Evolutionary conservation across 1,139 yeast genomes (phyloP).

Genomic region (Debaryomycetaceae sp.): DNA sequence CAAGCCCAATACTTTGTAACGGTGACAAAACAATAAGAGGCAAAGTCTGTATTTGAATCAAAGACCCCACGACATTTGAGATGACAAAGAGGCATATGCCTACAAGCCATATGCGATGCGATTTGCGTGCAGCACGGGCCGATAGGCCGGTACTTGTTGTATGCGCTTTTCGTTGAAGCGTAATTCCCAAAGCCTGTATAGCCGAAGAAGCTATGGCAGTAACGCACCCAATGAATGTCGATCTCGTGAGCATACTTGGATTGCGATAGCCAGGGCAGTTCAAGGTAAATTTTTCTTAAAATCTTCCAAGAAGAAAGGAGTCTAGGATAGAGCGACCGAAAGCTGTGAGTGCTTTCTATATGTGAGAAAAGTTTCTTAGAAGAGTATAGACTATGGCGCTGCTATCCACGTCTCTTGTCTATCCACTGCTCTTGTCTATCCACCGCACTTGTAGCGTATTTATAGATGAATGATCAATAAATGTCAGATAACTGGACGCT

Average conservation of each 20-base stretch:
- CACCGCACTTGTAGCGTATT: too few species aligned
- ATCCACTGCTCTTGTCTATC: too few species aligned
- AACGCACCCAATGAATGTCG: conserved; percentile 47
- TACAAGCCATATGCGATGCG: conserved; percentile 60
- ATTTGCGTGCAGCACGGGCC: conserved; percentile 16
- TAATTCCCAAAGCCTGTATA: conserved; percentile 72
- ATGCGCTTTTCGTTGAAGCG: conserved; percentile 77
- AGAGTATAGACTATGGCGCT: too few species aligned
- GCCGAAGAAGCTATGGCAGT: conserved; percentile 76
- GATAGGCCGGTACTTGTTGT: conserved; percentile 4
- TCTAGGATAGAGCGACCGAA: too few species aligned
- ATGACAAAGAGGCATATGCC: conserved; percentile 64
- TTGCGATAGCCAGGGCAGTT: too few species aligned
- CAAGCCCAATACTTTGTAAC: conserved; percentile 76
- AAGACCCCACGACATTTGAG: conserved; percentile 72
- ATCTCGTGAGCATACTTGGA: not conserved
- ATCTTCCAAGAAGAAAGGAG: too few species aligned
- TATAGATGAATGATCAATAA: too few species aligned
- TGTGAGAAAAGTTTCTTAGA: too few species aligned
- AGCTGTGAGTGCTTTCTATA: too few species aligned
- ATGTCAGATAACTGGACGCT: too few species aligned
- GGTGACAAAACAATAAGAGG: conserved; percentile 78
- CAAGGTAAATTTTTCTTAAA: too few species aligned
- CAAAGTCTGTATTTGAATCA: conserved; percentile 73
- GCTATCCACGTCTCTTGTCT: too few species aligned